phyloP scores from a whole-genome alignment of 495 filamentous ascomycete species.

The Polyplosphaeria fusca region DNA sequence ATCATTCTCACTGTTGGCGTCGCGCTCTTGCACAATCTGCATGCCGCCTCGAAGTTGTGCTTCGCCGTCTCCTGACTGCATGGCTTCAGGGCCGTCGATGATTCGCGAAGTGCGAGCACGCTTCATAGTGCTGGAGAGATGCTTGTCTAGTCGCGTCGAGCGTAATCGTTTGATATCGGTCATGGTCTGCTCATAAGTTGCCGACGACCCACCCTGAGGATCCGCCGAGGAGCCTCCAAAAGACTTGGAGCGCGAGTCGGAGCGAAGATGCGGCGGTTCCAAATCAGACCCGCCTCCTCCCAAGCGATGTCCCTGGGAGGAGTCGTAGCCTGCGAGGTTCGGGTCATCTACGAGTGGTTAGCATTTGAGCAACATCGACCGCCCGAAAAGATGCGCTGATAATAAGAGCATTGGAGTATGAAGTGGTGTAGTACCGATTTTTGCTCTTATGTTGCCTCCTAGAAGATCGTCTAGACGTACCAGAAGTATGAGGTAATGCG shows the following conservation, averaged over 20 bases:
- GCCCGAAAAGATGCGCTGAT: not conserved
- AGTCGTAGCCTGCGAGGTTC: conserved; percentile 64
- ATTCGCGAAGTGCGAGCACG: conserved; percentile 88
- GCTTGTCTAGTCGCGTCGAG: conserved; percentile 90
- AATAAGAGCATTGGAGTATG: not conserved
- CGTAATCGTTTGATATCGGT: conserved; percentile 88
- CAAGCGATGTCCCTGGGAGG: conserved; percentile 59
- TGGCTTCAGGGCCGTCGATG: conserved; percentile 84
- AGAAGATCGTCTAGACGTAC: conserved; percentile 43
- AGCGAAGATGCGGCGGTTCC: conserved; percentile 53
- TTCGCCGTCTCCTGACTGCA: conserved; percentile 69
- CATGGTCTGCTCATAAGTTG: conserved; percentile 91
- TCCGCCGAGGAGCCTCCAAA: conserved; percentile 55
- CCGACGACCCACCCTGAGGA: conserved; percentile 54
- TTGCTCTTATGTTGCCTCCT: not conserved
- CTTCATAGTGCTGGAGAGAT: conserved; percentile 84
- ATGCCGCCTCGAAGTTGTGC: conserved; percentile 48
- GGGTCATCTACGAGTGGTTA: conserved; percentile 60
- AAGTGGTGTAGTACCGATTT: not conserved
- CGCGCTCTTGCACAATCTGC: conserved; percentile 84
- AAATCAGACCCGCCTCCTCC: conserved; percentile 41
- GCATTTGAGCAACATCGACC: not conserved
- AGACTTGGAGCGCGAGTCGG: conserved; percentile 70
- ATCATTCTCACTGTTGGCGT: conserved; percentile 67
- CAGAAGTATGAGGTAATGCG: conserved; percentile 69